Evolutionary conservation across 1,139 yeast genomes (phyloP).

Genomic region (Candida albicans): DNA sequence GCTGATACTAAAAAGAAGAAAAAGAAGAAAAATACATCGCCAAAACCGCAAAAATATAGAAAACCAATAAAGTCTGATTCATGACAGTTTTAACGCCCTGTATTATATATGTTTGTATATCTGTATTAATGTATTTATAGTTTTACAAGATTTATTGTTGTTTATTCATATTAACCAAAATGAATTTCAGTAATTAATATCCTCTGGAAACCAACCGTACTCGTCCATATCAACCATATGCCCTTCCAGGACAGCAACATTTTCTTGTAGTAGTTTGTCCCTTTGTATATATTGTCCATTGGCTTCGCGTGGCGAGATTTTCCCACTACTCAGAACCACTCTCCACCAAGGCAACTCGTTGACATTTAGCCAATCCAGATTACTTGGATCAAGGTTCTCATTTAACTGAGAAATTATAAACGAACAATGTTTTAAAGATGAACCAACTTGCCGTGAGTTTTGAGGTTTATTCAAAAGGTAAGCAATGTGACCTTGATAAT

Average conservation of each 20-base stretch:
- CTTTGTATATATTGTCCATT: conserved; percentile 51
- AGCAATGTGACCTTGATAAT: conserved; percentile 59
- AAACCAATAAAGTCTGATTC: neutral
- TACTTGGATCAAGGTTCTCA: conserved; percentile 16
- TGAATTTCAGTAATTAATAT: conserved; percentile 15
- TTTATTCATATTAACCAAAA: no score
- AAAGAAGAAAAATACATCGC: conserved; percentile 2
- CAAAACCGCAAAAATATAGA: neutral
- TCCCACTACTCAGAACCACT: conserved; percentile 62
- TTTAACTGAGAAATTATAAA: conserved; percentile 26
- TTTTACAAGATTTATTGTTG: no score
- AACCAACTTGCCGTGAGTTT: conserved; percentile 74
- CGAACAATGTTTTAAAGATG: conserved; percentile 52
- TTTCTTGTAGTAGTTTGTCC: conserved; percentile 47
- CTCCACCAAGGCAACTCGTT: conserved; percentile 78
- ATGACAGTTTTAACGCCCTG: neutral
- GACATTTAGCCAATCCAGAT: conserved; percentile 22
- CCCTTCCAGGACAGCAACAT: conserved; percentile 40
- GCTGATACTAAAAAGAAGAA: conserved; percentile 3
- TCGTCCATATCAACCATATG: conserved; percentile 43
- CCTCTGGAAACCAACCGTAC: conserved; percentile 73
- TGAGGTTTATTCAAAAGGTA: conserved; percentile 59
- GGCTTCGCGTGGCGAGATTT: conserved; percentile 54
- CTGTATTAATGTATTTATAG: no score
- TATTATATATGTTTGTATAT: no score